Evolutionary conservation across 2,329 filamentous ascomycete genomes (phyloP).

Genomic region (Colletotrichum falcatum): DNA sequence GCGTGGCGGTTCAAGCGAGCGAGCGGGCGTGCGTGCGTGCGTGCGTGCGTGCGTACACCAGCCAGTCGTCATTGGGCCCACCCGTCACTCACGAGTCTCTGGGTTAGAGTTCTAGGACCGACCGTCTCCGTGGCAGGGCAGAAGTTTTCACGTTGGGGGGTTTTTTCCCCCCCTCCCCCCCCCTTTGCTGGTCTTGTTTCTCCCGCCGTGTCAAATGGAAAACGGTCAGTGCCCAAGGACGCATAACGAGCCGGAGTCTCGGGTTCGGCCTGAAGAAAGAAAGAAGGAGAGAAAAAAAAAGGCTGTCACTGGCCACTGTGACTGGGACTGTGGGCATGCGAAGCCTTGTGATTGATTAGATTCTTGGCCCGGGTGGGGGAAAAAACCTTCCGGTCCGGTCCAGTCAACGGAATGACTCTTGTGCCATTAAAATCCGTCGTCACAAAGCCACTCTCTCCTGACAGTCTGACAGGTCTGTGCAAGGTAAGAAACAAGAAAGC

Average conservation of each 20-base stretch:
- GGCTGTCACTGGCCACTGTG: not conserved
- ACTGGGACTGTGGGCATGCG: not conserved
- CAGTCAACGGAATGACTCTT: not conserved
- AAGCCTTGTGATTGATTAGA: too few species aligned
- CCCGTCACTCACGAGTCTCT: constrained; percentile 11
- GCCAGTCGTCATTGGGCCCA: too few species aligned
- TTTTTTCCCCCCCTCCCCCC: too few species aligned
- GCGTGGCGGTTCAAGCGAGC: constrained; percentile 29
- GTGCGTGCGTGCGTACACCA: too few species aligned
- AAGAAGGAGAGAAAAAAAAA: too few species aligned
- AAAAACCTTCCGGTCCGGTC: not conserved
- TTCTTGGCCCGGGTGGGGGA: too few species aligned
- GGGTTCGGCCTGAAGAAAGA: constrained; percentile 9
- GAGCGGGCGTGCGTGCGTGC: constrained; percentile 20
- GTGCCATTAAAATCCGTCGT: not conserved
- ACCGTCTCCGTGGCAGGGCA: constrained; percentile 10
- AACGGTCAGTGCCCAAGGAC: constrained; percentile 12
- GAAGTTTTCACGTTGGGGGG: not conserved
- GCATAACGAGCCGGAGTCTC: constrained; percentile 32
- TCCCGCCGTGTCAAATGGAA: constrained; percentile 11
- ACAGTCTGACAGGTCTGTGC: not conserved
- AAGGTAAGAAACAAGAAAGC: too few species aligned
- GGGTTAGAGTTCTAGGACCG: constrained; percentile 1
- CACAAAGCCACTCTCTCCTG: not conserved
- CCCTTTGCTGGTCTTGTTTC: not conserved